Evolutionary conservation across 129 eudicot genomes (phyloP).

Genomic region (Escallonia herrerae): DNA sequence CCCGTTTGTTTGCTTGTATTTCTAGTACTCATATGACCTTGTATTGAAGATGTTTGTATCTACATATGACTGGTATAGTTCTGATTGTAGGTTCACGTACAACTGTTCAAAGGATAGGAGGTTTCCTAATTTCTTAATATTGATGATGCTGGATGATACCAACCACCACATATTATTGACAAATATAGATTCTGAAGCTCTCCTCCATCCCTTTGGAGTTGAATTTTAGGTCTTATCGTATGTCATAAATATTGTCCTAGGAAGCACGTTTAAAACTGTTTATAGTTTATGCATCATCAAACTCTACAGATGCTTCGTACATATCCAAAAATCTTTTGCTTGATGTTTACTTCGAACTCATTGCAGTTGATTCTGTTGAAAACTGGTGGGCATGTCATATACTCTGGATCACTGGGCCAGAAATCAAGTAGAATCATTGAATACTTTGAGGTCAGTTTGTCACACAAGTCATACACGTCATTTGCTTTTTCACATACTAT

Average conservation of each 20-base stretch:
- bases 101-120: too few species aligned
- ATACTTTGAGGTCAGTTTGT: constrained; percentile 22
- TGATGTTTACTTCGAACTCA: not conserved
- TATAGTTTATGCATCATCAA: not conserved
- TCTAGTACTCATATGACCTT: too few species aligned
- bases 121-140: too few species aligned
- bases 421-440: constrained; percentile 20
- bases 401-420: constrained; percentile 27
- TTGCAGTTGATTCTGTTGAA: constrained; percentile 28
- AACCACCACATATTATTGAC: too few species aligned
- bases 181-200: not conserved
- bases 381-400: constrained; percentile 25
- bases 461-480: not conserved
- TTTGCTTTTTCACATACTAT: not conserved
- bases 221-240: not conserved
- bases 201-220: not conserved
- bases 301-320: too few species aligned
- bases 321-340: not conserved
- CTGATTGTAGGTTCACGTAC: too few species aligned
- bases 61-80: too few species aligned
- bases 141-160: too few species aligned
- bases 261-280: not conserved
- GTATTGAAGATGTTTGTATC: too few species aligned
- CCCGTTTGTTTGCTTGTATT: too few species aligned
- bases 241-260: not conserved